These are phyloP conservation scores for Pseudodiploospora longispora DNA, from an alignment of 2,329 filamentous ascomycete genomes.

Conservation along the genomic window DNA sequence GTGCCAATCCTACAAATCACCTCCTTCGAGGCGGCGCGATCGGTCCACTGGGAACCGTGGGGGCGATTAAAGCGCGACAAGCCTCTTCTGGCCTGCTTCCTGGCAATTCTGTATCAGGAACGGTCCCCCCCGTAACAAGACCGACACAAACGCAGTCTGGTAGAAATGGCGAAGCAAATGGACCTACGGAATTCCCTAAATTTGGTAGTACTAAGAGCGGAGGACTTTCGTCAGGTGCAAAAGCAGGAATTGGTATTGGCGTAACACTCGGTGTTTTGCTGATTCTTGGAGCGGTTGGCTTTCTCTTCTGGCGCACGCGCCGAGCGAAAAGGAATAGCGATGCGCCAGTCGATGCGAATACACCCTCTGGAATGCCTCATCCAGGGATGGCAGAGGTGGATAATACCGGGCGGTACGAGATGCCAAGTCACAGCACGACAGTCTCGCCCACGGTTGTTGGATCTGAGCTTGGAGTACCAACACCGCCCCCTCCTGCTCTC, in stretches of 20 bases:
- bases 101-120: no score
- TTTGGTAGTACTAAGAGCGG: not conserved
- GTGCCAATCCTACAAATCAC: constrained; percentile 5
- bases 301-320: not conserved
- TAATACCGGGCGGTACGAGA: not conserved
- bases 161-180: no score
- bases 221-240: not conserved
- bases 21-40: not conserved
- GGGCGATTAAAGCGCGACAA: not conserved
- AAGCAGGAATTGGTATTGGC: constrained; percentile 1
- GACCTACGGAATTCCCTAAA: no score
- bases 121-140: no score
- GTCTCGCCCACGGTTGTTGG: not conserved
- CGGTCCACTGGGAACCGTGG: not conserved
- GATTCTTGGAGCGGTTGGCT: not conserved
- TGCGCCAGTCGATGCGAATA: not conserved
- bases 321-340: not conserved
- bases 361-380: not conserved
- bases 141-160: no score
- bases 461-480: not conserved
- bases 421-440: not conserved
- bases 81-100: not conserved
- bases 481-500: not conserved
- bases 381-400: not conserved
- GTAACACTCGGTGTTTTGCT: constrained; percentile 3